phyloP scores from a whole-genome alignment of 768 basidiomycete species.

The Lentinula sp. region DNA sequence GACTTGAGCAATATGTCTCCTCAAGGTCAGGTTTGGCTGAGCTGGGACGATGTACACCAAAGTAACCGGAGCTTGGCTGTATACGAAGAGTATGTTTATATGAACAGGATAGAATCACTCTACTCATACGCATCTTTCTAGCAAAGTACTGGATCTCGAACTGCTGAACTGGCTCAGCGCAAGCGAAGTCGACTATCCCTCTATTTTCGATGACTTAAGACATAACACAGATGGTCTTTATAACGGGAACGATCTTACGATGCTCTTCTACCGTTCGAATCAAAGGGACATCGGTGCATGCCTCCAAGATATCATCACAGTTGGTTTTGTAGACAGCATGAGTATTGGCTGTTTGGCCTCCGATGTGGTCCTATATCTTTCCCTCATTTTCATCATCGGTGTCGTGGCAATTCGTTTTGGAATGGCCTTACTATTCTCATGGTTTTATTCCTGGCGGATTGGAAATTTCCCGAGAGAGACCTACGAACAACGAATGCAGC shows the following conservation, averaged over 20 bases:
- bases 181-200: conserved; percentile 77
- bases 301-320: conserved; percentile 76
- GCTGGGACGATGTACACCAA: conserved; percentile 80
- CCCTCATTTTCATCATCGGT: conserved; percentile 94
- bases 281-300: conserved; percentile 70
- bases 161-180: conserved; percentile 81
- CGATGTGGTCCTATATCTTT: conserved; percentile 88
- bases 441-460: conserved; percentile 96
- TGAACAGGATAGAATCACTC: not conserved
- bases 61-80: conserved; percentile 80
- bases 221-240: conserved; percentile 56
- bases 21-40: conserved; percentile 88
- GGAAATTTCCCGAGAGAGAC: conserved; percentile 93
- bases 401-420: conserved; percentile 92
- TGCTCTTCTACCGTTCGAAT: conserved; percentile 69
- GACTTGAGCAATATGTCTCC: conserved; percentile 44
- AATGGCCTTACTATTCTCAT: conserved; percentile 96
- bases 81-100: conserved; percentile 73
- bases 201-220: conserved; percentile 76
- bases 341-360: conserved; percentile 97
- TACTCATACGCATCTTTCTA: conserved; percentile 23
- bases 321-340: conserved; percentile 93
- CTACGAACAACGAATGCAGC: conserved; percentile 85
- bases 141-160: conserved; percentile 82
- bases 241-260: conserved; percentile 83